phyloP scores from a whole-genome alignment of 352 stramenopile genomes.

The Pythium myriotylum region DNA sequence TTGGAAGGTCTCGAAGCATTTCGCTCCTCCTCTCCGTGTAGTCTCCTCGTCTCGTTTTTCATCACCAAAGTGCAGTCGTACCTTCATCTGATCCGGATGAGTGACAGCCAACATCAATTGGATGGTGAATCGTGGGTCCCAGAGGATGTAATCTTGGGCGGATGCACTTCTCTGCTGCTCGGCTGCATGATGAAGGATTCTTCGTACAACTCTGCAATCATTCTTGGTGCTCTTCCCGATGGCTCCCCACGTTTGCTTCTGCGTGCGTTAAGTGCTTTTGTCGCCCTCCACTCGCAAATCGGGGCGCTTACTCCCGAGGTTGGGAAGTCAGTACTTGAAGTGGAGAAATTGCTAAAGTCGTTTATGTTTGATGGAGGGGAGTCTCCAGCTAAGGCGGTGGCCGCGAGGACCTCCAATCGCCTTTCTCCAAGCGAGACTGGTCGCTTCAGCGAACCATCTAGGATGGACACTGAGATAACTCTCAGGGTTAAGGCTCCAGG shows the following conservation, averaged over 20 bases:
- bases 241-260: constrained; percentile 52
- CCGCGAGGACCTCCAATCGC: not conserved
- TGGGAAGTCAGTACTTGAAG: constrained; percentile 58
- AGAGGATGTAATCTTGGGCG: constrained; percentile 77
- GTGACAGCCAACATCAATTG: constrained; percentile 26
- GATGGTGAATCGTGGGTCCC: constrained; percentile 50
- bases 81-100: constrained; percentile 46
- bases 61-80: constrained; percentile 57
- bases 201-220: constrained; percentile 29
- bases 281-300: constrained; percentile 77
- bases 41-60: constrained; percentile 57
- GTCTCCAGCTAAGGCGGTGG: not conserved
- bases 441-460: no score
- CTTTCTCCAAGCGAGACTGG: no score
- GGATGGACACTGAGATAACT: not conserved
- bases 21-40: constrained; percentile 29
- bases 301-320: constrained; percentile 70
- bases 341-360: constrained; percentile 69
- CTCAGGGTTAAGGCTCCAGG: not conserved
- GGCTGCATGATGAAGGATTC: constrained; percentile 74
- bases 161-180: constrained; percentile 65
- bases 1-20: constrained; percentile 17
- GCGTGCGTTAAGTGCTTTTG: constrained; percentile 61
- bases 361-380: constrained; percentile 14
- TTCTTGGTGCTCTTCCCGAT: constrained; percentile 50